Evolutionary conservation across 768 basidiomycete species (phyloP), one percentile per base, ranked within the genome.

Genomic region (Russula lepida): DNA sequence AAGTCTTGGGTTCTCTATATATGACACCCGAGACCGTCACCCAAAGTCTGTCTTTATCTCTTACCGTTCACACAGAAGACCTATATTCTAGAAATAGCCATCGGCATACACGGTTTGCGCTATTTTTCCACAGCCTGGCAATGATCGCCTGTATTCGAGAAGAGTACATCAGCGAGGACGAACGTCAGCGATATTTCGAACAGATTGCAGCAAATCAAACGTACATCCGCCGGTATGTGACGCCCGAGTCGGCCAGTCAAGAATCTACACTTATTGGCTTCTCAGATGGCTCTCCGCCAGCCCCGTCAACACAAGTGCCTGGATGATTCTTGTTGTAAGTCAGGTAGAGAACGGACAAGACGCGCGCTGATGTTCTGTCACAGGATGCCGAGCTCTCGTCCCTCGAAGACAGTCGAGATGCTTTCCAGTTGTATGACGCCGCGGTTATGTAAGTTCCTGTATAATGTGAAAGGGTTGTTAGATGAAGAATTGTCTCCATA

Each of bases 331-430:
- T 13, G 79, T 89, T 46, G 85, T 85, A 71, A 62, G 80, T 73
- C 48, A 3, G 17, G 15, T 44, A 30, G 15, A 12, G 15, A 37
- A 46, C 30, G 17, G 9, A 11, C 8, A 21, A 2, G 15, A 37
- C 13, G 19, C 17, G 19, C 35, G 13, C 44, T 33, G 12, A 58
- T 47, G 9, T n/a, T 13, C 6, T 41, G 21, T n/a, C 35, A 8
- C 47, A 88, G 85, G 85, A 89, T 66, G 87, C 86, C 7, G 87
- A 89, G 69, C 71, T 87, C 44, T 83, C 85, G 6, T 81, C 84
- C 0, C 71, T 88, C 41, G 65, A 75, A 17, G 78, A 82, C 47
- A 77, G 76, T 58, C 74, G 79, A 2, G 80, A 84, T 58, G 83
- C 86, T 1, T 81, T 84, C 69, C 81, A 79, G 64, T 73, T 86